phyloP scores from a whole-genome alignment of 2,329 filamentous ascomycete species.

The Hortaea sp. region DNA sequence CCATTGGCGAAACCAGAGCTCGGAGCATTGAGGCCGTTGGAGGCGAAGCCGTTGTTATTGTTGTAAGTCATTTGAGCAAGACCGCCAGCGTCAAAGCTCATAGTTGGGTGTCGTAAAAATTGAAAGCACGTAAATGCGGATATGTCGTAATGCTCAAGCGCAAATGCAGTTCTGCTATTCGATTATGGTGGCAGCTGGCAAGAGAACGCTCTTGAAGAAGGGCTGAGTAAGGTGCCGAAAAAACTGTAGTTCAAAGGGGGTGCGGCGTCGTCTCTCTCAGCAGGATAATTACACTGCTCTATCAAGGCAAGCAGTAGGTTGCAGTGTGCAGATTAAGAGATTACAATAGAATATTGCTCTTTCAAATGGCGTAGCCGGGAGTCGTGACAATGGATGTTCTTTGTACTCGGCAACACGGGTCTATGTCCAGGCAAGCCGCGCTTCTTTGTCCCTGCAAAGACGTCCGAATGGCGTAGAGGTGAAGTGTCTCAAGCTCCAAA shows the following conservation, averaged over 20 bases:
- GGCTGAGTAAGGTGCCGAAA: conserved; percentile 9
- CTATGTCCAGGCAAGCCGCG: background rate
- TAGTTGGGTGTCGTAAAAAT: conserved; percentile 16
- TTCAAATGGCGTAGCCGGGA: conserved; percentile 6
- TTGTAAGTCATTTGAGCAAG: conserved; percentile 97
- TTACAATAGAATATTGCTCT: conserved; percentile 22
- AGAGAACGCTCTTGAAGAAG: conserved; percentile 9
- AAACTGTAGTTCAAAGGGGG: conserved; percentile 3
- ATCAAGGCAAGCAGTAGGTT: conserved; percentile 17
- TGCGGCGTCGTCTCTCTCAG: conserved; percentile 4
- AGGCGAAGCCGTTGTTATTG: conserved; percentile 43
- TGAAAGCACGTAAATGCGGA: conserved; percentile 1
- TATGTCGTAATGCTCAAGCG: conserved; percentile 5
- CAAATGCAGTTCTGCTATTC: conserved; percentile 1
- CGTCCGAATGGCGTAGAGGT: background rate
- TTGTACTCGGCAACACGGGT: conserved; percentile 2
- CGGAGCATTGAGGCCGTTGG: conserved; percentile 64
- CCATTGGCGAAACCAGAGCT: conserved; percentile 76
- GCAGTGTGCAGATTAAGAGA: conserved; percentile 22
- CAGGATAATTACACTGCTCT: conserved; percentile 20
- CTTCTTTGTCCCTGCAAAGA: conserved; percentile 6
- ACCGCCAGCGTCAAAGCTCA: conserved; percentile 89
- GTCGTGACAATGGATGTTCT: conserved; percentile 5
- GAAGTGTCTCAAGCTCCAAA: background rate
- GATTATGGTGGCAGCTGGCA: conserved; percentile 1